Base-by-base conservation (phyloP, 179 eudicot species). In the Gypsophila paniculata region DNA sequence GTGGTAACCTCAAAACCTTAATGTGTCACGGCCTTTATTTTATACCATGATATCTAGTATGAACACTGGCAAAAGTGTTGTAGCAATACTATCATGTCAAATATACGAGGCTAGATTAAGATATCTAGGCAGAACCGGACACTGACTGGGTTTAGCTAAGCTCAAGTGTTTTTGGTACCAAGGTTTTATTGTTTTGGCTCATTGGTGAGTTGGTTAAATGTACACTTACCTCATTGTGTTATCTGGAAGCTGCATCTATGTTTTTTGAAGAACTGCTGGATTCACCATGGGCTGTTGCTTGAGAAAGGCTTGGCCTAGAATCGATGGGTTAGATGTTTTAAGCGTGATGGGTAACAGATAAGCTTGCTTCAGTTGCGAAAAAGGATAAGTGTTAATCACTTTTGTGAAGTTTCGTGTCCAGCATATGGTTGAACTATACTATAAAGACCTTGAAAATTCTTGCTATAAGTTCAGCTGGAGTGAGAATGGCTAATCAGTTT, bases 161-260 rank as follows among this genome's bases (percentile, higher is more conserved):
- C 55, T 3, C 22, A 67, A 39, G 29, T 5, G 3, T 42, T 65
- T 36, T 65, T 39, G 48, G 67, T 21, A 44, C 53, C 14, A 39
- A 49, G 57, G 21, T 34, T 46, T 39, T 61, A 34, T 63, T 63
- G 11, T 36, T 68, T 8, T 46, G 5, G 18, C 48, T 49, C 14
- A 9, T 67, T 18, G 48, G 32, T 67, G 12, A 49, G 71, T n/a
- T 68, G 71, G 71, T 51, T 9, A 34, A 25, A 67, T 48, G 57
- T 11, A 14, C 38, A 39, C 5, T 67, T 65, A 23, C 39, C 58
- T 68, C 52, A 15, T n/a, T 61, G 63, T 70, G 9, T 26, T 21
- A 25, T 53, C n/a, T 57, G 36, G n/a, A 66, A 19, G 49, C 68
- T 21, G 39, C 29, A 18, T 17, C 36, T 15, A 48, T 46, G 53